phyloP scores from a whole-genome alignment of 2,329 filamentous ascomycete genomes.

The Fusarium begoniae region DNA sequence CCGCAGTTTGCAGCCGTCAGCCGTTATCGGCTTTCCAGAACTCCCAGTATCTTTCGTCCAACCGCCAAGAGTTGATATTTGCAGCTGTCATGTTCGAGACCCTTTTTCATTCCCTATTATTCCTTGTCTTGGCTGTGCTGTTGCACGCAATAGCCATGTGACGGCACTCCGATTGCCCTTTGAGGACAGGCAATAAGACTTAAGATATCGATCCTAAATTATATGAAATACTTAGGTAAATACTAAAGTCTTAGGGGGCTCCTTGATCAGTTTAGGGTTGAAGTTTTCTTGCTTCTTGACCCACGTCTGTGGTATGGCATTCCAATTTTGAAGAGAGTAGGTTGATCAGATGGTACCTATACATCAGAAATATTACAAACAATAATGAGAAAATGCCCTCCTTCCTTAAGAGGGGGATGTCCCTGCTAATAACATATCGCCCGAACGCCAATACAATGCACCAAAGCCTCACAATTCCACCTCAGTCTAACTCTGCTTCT shows the following conservation, averaged over 20 bases:
- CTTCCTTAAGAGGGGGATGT: not conserved
- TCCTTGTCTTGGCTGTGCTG: not conserved
- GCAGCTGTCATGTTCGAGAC: slow-evolving; percentile 20
- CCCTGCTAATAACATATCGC: slow-evolving; percentile 1
- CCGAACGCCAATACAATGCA: slow-evolving; percentile 31
- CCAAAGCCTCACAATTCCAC: not conserved
- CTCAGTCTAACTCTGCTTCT: slow-evolving; percentile 57
- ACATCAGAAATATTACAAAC: slow-evolving; percentile 18
- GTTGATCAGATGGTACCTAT: not conserved
- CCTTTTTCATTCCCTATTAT: slow-evolving; percentile 7
- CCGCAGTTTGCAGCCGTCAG: slow-evolving; percentile 2
- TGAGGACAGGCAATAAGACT: not conserved
- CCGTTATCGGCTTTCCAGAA: not conserved
- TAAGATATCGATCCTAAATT: not conserved
- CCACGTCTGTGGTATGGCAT: not conserved
- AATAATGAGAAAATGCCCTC: not conserved
- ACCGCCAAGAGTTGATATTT: not conserved
- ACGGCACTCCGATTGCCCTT: not conserved
- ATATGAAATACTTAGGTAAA: not conserved
- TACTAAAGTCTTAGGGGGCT: not conserved
- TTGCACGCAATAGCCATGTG: slow-evolving; percentile 12
- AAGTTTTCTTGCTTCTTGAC: not conserved
- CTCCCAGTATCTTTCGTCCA: not conserved
- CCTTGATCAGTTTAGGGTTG: not conserved
- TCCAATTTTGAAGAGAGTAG: slow-evolving; percentile 4